These are phyloP conservation scores for Rhodotorula sp. DNA, from an alignment of 1,284 basidiomycete species.

Conservation along the genomic window DNA sequence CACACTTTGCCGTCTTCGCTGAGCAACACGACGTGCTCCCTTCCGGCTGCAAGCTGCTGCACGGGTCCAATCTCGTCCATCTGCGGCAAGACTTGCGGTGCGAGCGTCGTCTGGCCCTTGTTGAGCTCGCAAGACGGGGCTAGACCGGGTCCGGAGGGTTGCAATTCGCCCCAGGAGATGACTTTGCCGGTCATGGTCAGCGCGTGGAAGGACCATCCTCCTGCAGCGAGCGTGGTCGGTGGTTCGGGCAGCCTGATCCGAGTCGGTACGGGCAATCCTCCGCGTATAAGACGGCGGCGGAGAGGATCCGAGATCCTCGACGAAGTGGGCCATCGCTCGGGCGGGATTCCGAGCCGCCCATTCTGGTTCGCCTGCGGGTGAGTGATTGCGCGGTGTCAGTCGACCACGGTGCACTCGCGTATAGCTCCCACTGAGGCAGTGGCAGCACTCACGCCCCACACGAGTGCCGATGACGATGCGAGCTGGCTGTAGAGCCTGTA, in stretches of 20 bases:
- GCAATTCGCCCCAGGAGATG: slow-evolving; percentile 29
- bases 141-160: slow-evolving; percentile 6
- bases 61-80: slow-evolving; percentile 22
- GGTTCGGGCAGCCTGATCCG: slow-evolving; percentile 23
- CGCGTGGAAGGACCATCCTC: slow-evolving; percentile 37
- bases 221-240: slow-evolving; percentile 24
- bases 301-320: not conserved
- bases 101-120: not conserved
- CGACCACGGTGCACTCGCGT: not conserved
- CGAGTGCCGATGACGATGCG: not conserved
- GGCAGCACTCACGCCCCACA: slow-evolving; percentile 34
- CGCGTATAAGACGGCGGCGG: slow-evolving; percentile 20
- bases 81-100: slow-evolving; percentile 21
- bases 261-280: slow-evolving; percentile 30
- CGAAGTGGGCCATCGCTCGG: slow-evolving; percentile 22
- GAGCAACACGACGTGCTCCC: slow-evolving; percentile 25
- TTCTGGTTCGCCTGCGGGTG: not conserved
- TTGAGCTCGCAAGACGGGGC: slow-evolving; percentile 10
- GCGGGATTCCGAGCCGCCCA: slow-evolving; percentile 1
- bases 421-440: no score
- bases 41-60: slow-evolving; percentile 29
- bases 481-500: slow-evolving; percentile 14
- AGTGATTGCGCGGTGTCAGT: no score
- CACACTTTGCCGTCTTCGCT: slow-evolving; percentile 20
- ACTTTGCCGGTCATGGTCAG: slow-evolving; percentile 24